Evolutionary conservation across 2,329 filamentous ascomycete genomes (phyloP), one percentile per base, ranked within the genome.

Genomic region (Fusarium sp.): DNA sequence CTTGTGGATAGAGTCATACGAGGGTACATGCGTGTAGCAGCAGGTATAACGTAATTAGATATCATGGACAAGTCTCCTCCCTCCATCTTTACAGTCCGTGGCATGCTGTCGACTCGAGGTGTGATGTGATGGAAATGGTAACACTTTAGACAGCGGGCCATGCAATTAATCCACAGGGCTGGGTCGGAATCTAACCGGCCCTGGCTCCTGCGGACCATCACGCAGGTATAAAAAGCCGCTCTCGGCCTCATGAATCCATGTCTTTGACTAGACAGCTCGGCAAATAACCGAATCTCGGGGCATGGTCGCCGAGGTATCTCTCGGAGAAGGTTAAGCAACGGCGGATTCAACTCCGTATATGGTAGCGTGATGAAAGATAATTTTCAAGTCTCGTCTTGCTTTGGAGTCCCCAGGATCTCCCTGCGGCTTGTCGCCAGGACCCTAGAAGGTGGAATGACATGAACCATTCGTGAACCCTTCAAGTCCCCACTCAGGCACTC

Each of bases 201-300:
- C 57, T 33, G 59, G 41, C 59, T 62, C 31, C 56, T 39, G 56
- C 56, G 27, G 9, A 27, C 56, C 56, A 54, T 27, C 24, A 33
- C 58, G 22, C 50, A 41, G 24, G 29, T 58, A 62, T 33, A 43
- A 41, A 50, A 43, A 74, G 31, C 71, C 71, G 56, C 52, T 45
- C 48, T 65, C 68, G 64, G 64, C 56, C 60, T 56, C 22, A 37
- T 31, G 31, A 45, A 29, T 48, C 45, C 18, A 52, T n/a, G 64
- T 61, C 52, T 6, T 16, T 16, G 7, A 18, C 6, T 18, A 20
- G 20, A 37, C 10, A 20, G 31, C 54, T 37, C 54, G 33, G 33
- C 8, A 57, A 57, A 22, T 27, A 33, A 63, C 68, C 71, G 68
- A 65, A 60, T 65, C n/a, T 52, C 48, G 48, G 48, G 48, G 48